Conservation (phyloP, 2,329 filamentous ascomycete genomes). For the Emergomyces africanus region DNA sequence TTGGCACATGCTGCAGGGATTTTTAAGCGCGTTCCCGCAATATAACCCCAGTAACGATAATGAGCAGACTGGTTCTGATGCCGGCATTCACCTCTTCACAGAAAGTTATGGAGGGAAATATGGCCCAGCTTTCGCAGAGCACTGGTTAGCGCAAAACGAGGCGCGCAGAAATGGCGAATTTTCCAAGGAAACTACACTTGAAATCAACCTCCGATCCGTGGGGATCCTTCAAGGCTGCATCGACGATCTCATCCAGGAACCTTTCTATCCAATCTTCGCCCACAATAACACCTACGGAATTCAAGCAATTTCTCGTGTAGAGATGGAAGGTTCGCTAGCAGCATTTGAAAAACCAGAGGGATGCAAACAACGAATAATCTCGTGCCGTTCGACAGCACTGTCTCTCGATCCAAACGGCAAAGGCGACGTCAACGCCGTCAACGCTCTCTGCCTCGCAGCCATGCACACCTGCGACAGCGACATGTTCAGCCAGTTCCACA, state of each 20-base stretch:
- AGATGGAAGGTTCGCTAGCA: conserved; percentile 34
- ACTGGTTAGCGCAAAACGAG: conserved; percentile 31
- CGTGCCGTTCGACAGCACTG: conserved; percentile 37
- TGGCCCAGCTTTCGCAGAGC: conserved; percentile 27
- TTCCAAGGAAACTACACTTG: conserved; percentile 15
- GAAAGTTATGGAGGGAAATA: conserved; percentile 36
- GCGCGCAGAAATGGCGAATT: conserved; percentile 21
- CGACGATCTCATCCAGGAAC: conserved; percentile 44
- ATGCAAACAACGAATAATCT: conserved; percentile 41
- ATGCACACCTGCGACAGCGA: conserved; percentile 44
- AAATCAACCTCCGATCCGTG: conserved; percentile 41
- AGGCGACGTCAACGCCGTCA: conserved; percentile 33
- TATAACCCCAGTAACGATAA: conserved; percentile 43
- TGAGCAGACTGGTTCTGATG: neutral
- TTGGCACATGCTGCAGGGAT: conserved; percentile 49
- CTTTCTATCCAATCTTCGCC: conserved; percentile 38
- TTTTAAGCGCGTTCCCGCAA: conserved; percentile 49
- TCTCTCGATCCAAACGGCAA: conserved; percentile 38
- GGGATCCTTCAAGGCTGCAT: conserved; percentile 48
- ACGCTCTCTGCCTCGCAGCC: conserved; percentile 33
- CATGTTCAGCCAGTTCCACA: conserved; percentile 36
- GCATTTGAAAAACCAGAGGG: conserved; percentile 36
- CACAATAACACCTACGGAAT: conserved; percentile 50
- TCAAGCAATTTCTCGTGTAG: conserved; percentile 36
- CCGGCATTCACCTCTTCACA: conserved; percentile 33